Evolutionary conservation across 345 rosid species (phyloP), one percentile per base, ranked within the genome.

Genomic region (Populus tremula): DNA sequence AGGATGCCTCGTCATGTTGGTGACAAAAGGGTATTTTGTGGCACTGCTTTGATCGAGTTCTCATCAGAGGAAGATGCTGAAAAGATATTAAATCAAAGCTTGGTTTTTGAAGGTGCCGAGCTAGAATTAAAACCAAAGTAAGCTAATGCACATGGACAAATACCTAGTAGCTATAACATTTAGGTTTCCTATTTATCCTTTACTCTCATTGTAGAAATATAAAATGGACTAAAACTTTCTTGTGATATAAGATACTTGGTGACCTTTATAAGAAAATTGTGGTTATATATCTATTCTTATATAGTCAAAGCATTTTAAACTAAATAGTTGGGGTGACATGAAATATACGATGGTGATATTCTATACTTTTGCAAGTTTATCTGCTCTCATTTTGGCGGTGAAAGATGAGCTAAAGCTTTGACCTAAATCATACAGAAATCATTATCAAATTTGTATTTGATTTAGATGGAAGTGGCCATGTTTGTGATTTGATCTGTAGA

Each of bases 1-100:
- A 93, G 98, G 85, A 69, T 96, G 88, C 98, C 99, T 78, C 92
- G 90, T 53, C 98, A 89, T 87, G 88, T 89, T 25, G 93, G 86
- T 53, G 94, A 93, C 82, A 82, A 87, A 47, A 90, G 87, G 80
- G 74, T 87, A 16, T 90, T 93, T 79, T 87, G 86, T 85, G 99
- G 99, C 49, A 88, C 93, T 81, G 97, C 93, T 76, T 81, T 93
- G 88, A 77, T 96, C 66, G 99, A 96, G 83, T 91, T 96, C 82
- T 88, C 94, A 73, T 70, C 88, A 5, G 91, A 90, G 79, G 94
- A 92, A 80, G 97, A 92, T 17, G 90, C 97, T 63, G 87, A 88
- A 62, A 89, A 86, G 65, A 49, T 90, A 73, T 79, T 91, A 81
- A 83, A 81, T 73, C 85, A 87, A 81, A 87, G 78, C 77, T 85